Evolutionary conservation across 2,329 filamentous ascomycete genomes (phyloP), one percentile per base, ranked within the genome.

Genomic region (Penicillium palitans): DNA sequence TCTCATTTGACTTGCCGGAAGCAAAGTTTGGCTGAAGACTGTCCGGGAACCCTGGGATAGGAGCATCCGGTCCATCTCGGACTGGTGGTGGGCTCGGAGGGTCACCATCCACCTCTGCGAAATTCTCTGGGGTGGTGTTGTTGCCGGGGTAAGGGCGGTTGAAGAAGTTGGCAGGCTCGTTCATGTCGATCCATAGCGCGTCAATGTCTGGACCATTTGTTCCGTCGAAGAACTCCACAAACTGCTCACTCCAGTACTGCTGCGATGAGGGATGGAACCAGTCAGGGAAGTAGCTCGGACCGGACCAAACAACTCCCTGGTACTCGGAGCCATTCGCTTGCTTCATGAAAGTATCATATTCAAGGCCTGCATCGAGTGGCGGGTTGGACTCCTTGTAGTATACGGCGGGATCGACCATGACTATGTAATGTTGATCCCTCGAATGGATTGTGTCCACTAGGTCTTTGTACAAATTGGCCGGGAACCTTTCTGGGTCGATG

Each of bases 241-340:
- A 87, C 68, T 92, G 83, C 6, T 81, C 79, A 61, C 84, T 85
- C 90, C 90, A 93, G 73, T 86, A 93, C 2, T 76, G 66, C 49
- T 85, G 81, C 2, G 85, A 83, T 52, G 84, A 84, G 9, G 82
- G 80, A 13, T 85, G 77, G 68, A 91, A 91, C 89, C 89, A 93
- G 70, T 93, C 90, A 0, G 88, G 88, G 75, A 88, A 91, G 10
- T 83, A 87, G 1, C 86, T 83, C 13, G 86, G 82, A 47, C 90
- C 90, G 4, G 90, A 86, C 90, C 90, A 93, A n/a, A 92, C 89
- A 17, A 90, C 87, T n/a, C 89, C 85, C 41, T 59, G 40, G 35
- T 59, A 59, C 27, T 42, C 21, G 19, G 57, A 37, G 7, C 52
- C 41, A 8, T 56, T 51, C 2, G 35, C 29, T 15, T 52, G 47